Conservation (phyloP, 2,329 filamentous ascomycete genomes). For the Stachybotrys elegans region DNA sequence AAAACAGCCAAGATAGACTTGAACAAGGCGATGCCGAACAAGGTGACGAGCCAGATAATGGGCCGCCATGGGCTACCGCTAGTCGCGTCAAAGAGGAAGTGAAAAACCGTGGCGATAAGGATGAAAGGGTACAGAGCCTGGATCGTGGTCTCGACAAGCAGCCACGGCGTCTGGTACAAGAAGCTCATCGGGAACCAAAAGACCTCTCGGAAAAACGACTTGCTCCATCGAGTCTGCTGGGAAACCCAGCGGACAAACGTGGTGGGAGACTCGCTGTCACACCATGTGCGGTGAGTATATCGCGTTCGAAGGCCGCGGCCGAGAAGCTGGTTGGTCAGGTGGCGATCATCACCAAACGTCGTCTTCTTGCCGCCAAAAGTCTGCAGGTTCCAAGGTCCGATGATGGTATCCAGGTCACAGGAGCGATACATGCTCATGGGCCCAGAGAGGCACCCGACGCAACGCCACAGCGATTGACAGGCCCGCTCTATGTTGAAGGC, state of each 20-base stretch:
- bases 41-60: constrained; percentile 10
- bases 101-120: constrained; percentile 11
- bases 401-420: too few relatives aligned
- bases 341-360: too few relatives aligned
- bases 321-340: too few relatives aligned
- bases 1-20: constrained; percentile 9
- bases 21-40: constrained; percentile 11
- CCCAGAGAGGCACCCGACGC: too few relatives aligned
- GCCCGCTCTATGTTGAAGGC: too few relatives aligned
- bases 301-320: too few relatives aligned
- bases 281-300: constrained; percentile 12
- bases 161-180: constrained; percentile 10
- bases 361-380: too few relatives aligned
- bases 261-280: constrained; percentile 10
- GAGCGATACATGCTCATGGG: too few relatives aligned
- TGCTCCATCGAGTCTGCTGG: constrained; percentile 11
- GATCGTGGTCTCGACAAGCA: constrained; percentile 11
- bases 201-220: constrained; percentile 11
- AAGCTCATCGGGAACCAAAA: constrained; percentile 12
- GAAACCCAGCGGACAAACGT: constrained; percentile 10
- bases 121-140: constrained; percentile 11
- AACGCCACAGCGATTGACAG: too few relatives aligned
- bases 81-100: constrained; percentile 10
- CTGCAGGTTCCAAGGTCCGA: too few relatives aligned
- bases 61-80: constrained; percentile 6